Evolutionary conservation across 768 basidiomycete genomes (phyloP).

Genomic region (Cubamyces lactineus): DNA sequence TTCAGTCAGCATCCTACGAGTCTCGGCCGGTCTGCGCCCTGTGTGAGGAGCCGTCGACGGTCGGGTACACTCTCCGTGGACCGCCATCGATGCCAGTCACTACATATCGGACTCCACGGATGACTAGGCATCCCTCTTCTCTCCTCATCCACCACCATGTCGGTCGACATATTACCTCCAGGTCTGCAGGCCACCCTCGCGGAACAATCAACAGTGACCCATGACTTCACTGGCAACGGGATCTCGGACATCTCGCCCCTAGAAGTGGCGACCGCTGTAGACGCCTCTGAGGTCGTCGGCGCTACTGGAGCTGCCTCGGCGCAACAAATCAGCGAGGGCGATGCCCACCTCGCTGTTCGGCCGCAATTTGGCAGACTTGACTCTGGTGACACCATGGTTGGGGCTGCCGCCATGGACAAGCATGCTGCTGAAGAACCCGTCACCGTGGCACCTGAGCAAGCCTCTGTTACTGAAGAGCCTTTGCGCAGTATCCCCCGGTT

Average conservation of each 20-base stretch:
- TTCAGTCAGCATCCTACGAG: neutral
- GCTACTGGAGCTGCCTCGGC: conserved; percentile 1
- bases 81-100: neutral
- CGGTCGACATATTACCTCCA: neutral
- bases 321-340: neutral
- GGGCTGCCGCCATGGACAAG: conserved; percentile 2
- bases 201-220: neutral
- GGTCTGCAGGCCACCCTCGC: neutral
- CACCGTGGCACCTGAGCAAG: neutral
- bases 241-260: too few relatives aligned
- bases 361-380: conserved; percentile 10
- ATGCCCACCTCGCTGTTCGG: conserved; percentile 5
- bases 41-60: neutral
- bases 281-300: neutral
- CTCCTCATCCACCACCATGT: neutral
- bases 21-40: conserved; percentile 4
- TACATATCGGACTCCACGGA: too few relatives aligned
- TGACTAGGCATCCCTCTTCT: neutral
- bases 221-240: neutral
- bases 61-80: neutral
- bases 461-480: neutral
- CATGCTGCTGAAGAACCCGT: neutral
- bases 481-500: neutral
- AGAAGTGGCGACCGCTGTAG: neutral
- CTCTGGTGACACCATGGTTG: conserved; percentile 6